These are phyloP conservation scores for Alternaria ethzedia DNA, from an alignment of 2,329 filamentous ascomycete genomes.

Conservation along the genomic window DNA sequence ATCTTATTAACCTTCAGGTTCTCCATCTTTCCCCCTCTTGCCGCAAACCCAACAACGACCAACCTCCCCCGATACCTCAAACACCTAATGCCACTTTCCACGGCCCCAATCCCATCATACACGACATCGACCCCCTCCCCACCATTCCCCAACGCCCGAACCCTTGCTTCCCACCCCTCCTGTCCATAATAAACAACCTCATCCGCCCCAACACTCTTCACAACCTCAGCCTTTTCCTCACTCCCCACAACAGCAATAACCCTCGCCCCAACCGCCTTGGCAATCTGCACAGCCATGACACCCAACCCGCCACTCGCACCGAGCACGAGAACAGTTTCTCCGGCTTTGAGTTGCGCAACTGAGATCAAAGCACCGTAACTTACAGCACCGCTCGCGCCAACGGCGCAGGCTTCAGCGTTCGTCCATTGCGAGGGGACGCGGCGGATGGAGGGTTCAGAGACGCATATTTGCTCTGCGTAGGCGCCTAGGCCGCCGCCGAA, in stretches of 20 bases:
- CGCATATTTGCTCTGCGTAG: slow-evolving; percentile 60
- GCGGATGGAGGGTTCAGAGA: slow-evolving; percentile 51
- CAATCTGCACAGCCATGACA: slow-evolving; percentile 63
- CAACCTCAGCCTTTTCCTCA: slow-evolving; percentile 53
- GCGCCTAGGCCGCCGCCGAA: slow-evolving; percentile 61
- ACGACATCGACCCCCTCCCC: slow-evolving; percentile 63
- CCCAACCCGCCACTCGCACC: slow-evolving; percentile 64
- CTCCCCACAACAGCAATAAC: slow-evolving; percentile 62
- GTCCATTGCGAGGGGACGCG: slow-evolving; percentile 56
- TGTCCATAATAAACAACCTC: slow-evolving; percentile 52
- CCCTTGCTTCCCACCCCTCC: slow-evolving; percentile 58
- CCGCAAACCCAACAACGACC: slow-evolving; percentile 66
- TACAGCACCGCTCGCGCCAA: slow-evolving; percentile 61
- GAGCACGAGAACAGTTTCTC: slow-evolving; percentile 62
- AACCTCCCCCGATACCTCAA: slow-evolving; percentile 61
- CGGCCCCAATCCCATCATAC: slow-evolving; percentile 64
- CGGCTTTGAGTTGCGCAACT: slow-evolving; percentile 51
- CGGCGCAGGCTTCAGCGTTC: slow-evolving; percentile 59
- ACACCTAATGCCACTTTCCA: slow-evolving; percentile 62
- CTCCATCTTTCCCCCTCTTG: slow-evolving; percentile 60
- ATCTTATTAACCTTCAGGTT: slow-evolving; percentile 30
- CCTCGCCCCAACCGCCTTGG: slow-evolving; percentile 58
- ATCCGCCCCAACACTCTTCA: slow-evolving; percentile 51
- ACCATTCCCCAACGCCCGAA: slow-evolving; percentile 55
- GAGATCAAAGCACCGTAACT: slow-evolving; percentile 59